Evolutionary conservation across 2,329 filamentous ascomycete species (phyloP).

Genomic region (Colletotrichum lentis): DNA sequence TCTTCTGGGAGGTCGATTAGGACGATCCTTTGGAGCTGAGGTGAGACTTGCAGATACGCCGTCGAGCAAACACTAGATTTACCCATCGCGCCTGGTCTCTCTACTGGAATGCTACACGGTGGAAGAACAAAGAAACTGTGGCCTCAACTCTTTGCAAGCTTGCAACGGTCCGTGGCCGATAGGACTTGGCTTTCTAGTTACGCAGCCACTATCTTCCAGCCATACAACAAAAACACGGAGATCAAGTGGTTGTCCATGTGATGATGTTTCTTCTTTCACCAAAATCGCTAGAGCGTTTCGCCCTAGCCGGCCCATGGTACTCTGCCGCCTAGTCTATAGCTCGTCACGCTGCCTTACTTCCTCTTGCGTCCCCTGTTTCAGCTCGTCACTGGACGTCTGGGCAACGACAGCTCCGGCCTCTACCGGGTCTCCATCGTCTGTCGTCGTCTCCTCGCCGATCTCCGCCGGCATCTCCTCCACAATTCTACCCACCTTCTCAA

Average conservation of each 20-base stretch:
- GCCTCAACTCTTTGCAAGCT: not conserved
- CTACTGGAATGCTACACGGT: not conserved
- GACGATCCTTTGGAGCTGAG: not conserved
- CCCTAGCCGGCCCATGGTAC: not conserved
- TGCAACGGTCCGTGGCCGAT: not conserved
- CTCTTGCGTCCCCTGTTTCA: conserved; percentile 36
- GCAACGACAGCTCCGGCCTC: conserved; percentile 36
- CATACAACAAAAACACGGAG: conserved; percentile 7
- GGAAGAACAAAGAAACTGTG: conserved; percentile 7
- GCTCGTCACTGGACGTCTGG: conserved; percentile 40
- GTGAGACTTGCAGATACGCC: conserved; percentile 4
- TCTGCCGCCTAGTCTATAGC: conserved; percentile 17
- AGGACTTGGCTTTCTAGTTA: not conserved
- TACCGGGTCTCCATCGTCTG: conserved; percentile 31
- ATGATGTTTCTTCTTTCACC: conserved; percentile 27
- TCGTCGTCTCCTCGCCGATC: conserved; percentile 30
- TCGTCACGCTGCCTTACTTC: conserved; percentile 33
- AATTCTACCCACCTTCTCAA: conserved; percentile 64
- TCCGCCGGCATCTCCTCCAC: conserved; percentile 48
- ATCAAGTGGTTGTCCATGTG: conserved; percentile 10
- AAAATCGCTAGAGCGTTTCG: conserved; percentile 12
- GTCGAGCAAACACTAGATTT: not conserved
- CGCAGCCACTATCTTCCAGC: not conserved
- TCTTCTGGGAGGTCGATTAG: not conserved
- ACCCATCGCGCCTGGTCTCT: not conserved